These are phyloP conservation scores for Huntiella moniliformis DNA, from an alignment of 2,329 filamentous ascomycete species.

Conservation along the genomic window DNA sequence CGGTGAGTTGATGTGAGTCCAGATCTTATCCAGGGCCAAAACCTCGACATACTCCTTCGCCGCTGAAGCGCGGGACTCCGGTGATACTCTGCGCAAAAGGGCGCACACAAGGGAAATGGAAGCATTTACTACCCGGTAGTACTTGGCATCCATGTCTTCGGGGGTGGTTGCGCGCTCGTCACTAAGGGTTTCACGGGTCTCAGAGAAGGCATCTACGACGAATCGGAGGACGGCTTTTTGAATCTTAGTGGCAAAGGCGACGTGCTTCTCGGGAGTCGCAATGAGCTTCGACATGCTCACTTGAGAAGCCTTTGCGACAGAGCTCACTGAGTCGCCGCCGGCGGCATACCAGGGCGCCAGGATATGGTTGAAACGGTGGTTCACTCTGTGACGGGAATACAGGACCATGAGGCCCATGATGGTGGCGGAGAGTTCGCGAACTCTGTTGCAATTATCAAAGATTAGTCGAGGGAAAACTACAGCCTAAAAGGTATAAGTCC, in stretches of 20 bases:
- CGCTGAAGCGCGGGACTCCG: constrained; percentile 39
- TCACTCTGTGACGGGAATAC: constrained; percentile 62
- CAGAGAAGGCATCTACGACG: constrained; percentile 59
- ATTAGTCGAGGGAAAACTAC: constrained; percentile 59
- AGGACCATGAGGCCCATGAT: constrained; percentile 24
- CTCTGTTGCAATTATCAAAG: constrained; percentile 47
- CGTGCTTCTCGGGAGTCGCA: constrained; percentile 58
- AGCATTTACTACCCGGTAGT: constrained; percentile 49
- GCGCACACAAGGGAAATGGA: constrained; percentile 36
- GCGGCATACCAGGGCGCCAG: constrained; percentile 86
- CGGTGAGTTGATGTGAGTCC: constrained; percentile 47
- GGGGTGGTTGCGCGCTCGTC: constrained; percentile 69
- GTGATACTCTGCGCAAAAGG: constrained; percentile 27
- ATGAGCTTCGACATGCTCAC: constrained; percentile 63
- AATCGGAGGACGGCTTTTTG: constrained; percentile 67
- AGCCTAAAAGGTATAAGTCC: constrained; percentile 30
- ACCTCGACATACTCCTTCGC: constrained; percentile 44
- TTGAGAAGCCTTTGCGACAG: constrained; percentile 55
- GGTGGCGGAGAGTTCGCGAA: constrained; percentile 43
- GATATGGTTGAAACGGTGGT: constrained; percentile 55
- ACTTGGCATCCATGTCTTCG: constrained; percentile 76
- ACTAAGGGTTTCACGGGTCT: constrained; percentile 66
- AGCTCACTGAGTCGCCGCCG: constrained; percentile 66
- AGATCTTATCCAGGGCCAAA: constrained; percentile 46
- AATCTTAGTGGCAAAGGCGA: constrained; percentile 61